These are phyloP conservation scores for Cutaneotrichosporon sp. DNA, from an alignment of 1,284 basidiomycete species.

Conservation along the genomic window DNA sequence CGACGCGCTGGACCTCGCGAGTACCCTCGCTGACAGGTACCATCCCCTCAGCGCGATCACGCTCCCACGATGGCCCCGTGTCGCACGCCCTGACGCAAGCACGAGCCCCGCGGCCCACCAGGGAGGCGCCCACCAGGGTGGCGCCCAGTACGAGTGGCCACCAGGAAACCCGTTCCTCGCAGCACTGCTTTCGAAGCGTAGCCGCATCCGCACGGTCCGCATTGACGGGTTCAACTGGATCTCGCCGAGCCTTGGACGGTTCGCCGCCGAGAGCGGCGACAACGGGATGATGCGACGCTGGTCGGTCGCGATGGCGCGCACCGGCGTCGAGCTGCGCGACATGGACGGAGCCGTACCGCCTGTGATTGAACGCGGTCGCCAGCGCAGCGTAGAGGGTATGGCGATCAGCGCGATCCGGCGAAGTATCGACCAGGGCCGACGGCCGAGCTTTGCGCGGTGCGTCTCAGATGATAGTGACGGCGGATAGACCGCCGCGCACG, in stretches of 20 bases:
- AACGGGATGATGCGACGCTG: conserved; percentile 44
- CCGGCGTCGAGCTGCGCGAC: conserved; percentile 41
- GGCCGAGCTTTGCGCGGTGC: conserved; percentile 5
- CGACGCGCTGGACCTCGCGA: conserved; percentile 17
- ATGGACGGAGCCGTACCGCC: conserved; percentile 38
- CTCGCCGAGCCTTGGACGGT: conserved; percentile 34
- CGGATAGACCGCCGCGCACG: background rate
- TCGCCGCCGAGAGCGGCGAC: conserved; percentile 42
- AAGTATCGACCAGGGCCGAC: conserved; percentile 9
- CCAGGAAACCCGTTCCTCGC: conserved; percentile 27
- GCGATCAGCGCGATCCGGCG: background rate
- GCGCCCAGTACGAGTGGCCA: conserved; percentile 2
- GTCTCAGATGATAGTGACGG: conserved; percentile 7
- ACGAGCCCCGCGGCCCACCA: conserved; percentile 5
- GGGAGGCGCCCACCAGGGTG: background rate
- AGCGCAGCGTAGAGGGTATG: background rate
- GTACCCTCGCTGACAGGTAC: conserved; percentile 7
- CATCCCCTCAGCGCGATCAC: conserved; percentile 66
- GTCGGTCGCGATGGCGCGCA: conserved; percentile 28
- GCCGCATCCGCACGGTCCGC: conserved; percentile 25
- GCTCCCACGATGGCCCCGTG: conserved; percentile 57
- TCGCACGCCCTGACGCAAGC: conserved; percentile 10
- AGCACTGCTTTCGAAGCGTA: conserved; percentile 17
- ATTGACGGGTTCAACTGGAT: conserved; percentile 49
- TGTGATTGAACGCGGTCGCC: conserved; percentile 18